phyloP scores from a whole-genome alignment of 768 basidiomycete genomes.

The Trametes villosa region DNA sequence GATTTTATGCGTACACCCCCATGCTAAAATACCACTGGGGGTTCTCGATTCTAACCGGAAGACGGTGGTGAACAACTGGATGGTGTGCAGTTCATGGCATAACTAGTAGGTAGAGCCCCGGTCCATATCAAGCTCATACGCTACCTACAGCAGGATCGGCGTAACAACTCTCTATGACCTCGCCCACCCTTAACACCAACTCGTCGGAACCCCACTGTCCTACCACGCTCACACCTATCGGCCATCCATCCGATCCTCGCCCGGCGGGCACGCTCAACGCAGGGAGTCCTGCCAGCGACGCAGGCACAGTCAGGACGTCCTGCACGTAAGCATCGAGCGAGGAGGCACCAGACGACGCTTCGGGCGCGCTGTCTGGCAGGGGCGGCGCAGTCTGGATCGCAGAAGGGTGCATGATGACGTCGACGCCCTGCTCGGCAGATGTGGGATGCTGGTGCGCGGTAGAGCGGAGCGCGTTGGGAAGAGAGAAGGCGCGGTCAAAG shows the following conservation, averaged over 20 bases:
- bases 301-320: slow-evolving; percentile 91
- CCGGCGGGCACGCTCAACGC: slow-evolving; percentile 74
- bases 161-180: slow-evolving; percentile 35
- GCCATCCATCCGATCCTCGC: slow-evolving; percentile 64
- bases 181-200: slow-evolving; percentile 59
- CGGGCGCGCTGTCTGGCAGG: slow-evolving; percentile 37
- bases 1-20: no score
- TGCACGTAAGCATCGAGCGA: slow-evolving; percentile 75
- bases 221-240: slow-evolving; percentile 80
- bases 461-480: slow-evolving; percentile 47
- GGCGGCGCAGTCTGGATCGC: slow-evolving; percentile 84
- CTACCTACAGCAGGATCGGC: no score
- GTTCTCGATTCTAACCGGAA: no score
- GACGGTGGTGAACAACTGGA: no score
- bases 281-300: slow-evolving; percentile 88
- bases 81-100: no score
- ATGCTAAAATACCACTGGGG: no score
- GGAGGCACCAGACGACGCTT: slow-evolving; percentile 8
- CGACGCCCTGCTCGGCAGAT: slow-evolving; percentile 50
- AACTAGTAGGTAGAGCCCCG: no score
- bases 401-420: slow-evolving; percentile 86
- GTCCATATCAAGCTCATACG: no score
- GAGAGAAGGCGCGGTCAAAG: slow-evolving; percentile 69
- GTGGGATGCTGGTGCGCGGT: not conserved
- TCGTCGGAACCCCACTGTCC: slow-evolving; percentile 87